Base-by-base conservation (phyloP, 2,329 filamentous ascomycete genomes). In the Salinomyces thailandicus region DNA sequence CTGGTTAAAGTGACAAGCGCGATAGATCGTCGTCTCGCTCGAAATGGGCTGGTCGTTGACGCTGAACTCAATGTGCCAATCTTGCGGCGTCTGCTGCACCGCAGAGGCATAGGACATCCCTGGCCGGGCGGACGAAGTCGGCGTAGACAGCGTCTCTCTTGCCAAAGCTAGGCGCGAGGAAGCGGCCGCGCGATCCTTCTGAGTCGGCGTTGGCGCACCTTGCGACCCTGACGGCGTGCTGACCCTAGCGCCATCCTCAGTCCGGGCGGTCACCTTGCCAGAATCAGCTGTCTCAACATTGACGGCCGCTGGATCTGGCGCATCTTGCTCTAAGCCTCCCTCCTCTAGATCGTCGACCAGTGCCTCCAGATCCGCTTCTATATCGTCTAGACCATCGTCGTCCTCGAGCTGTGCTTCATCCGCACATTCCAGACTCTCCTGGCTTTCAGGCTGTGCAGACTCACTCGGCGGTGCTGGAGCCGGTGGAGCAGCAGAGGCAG, bases 21-120 rank as follows among this genome's bases (percentile, higher is more conserved):
- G 81, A 54, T 96, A 98, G 38, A 98, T 89, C 0, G 91, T 98
- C 1, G 85, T 95, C 51, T 96, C 87, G 48, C 87, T 91, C 0
- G 83, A 71, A 40, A 98, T 81, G 1, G 82, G 73, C 57, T 86
- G 85, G 36, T 74, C 81, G 45, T 93, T 81, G 33, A 96, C 73
- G 47, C 77, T 87, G 62, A 98, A 98, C 54, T 96, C 85, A 42
- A 98, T 86, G 53, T 98, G 89, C 91, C 91, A 98, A 54, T 96
- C 87, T 54, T 93, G 82, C 1, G 87, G 85, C 0, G 76, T 68
- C 11, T 83, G 69, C 49, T 87, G 83, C 35, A 93, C 74, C 3
- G 85, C 85, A 35, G 84, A 82, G 16, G 86, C 81, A 58, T 95
- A 94, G 0, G 86, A 85, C 61, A 85, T 76, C 2, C 32, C 32